Conservation (phyloP, 2,329 filamentous ascomycete genomes). For the Neonectria faginata region DNA sequence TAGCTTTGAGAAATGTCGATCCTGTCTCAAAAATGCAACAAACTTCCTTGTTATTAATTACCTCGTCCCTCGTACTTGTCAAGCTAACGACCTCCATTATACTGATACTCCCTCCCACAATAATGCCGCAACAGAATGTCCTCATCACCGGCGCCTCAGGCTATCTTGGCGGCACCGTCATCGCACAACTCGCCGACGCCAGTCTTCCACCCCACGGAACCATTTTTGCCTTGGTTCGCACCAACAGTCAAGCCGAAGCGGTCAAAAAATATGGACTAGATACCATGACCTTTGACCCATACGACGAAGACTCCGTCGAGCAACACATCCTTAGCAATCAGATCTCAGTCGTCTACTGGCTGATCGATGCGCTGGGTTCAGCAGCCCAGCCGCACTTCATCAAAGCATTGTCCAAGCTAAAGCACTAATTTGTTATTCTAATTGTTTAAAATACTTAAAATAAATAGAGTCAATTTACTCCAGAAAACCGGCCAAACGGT, state of each 20-base stretch:
- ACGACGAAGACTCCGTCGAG: conserved; percentile 51
- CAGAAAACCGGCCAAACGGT: conserved; percentile 24
- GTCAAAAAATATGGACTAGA: conserved; percentile 58
- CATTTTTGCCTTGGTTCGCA: conserved; percentile 61
- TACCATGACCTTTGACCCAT: conserved; percentile 55
- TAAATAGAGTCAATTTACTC: too few species aligned
- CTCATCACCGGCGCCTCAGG: conserved; percentile 65
- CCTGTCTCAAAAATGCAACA: too few species aligned
- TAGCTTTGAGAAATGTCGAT: too few species aligned
- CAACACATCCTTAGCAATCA: conserved; percentile 54
- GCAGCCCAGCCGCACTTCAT: conserved; percentile 56
- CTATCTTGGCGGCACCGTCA: conserved; percentile 64
- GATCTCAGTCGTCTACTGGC: conserved; percentile 62
- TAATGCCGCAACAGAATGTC: conserved; percentile 47
- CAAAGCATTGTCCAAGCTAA: conserved; percentile 58
- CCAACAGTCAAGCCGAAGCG: conserved; percentile 56
- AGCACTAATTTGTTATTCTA: too few species aligned
- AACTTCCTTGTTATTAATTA: not conserved
- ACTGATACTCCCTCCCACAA: not conserved
- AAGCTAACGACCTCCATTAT: too few species aligned
- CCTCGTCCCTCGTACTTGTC: not conserved
- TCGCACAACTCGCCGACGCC: conserved; percentile 47
- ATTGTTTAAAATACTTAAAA: too few species aligned
- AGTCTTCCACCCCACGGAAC: conserved; percentile 56
- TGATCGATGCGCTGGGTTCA: conserved; percentile 55